Conservation (phyloP, 345 rosid genomes). For the Turnera subulata region DNA sequence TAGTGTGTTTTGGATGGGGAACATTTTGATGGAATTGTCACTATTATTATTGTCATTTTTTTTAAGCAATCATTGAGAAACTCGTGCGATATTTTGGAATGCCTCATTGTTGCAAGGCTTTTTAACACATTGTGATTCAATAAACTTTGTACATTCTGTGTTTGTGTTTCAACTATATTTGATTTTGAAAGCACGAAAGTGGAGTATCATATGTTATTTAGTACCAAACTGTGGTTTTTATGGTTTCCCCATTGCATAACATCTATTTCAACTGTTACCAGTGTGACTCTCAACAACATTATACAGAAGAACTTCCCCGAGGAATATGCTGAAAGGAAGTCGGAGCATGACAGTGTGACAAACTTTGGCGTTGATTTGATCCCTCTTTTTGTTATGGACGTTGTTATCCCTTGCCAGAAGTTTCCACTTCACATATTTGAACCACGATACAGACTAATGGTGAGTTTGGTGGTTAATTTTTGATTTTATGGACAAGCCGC, state of each 20-base stretch:
- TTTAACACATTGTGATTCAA: no score
- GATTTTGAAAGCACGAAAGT: no score
- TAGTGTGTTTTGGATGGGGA: no score
- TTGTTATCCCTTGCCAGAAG: constrained; percentile 85
- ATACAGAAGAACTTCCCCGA: constrained; percentile 83
- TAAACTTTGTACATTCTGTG: no score
- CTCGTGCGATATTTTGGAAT: no score
- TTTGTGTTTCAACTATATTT: no score
- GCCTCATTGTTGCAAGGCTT: no score
- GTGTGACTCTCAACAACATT: constrained; percentile 86
- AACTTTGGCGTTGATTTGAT: constrained; percentile 75
- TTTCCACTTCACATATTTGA: constrained; percentile 83
- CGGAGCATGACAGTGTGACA: constrained; percentile 69
- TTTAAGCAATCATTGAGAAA: no score
- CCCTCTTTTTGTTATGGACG: constrained; percentile 95
- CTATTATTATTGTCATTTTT: no score
- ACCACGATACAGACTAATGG: constrained; percentile 94
- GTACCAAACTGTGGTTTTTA: constrained; percentile 1
- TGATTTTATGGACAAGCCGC: background rate
- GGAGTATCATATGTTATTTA: no score
- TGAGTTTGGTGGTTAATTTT: constrained; percentile 33
- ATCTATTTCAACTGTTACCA: constrained; percentile 29
- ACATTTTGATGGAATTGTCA: no score
- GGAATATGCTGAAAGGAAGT: constrained; percentile 86
- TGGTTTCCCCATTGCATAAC: background rate